Base-by-base conservation (phyloP, 345 rosid genomes). In the Ailanthus altissimus region DNA sequence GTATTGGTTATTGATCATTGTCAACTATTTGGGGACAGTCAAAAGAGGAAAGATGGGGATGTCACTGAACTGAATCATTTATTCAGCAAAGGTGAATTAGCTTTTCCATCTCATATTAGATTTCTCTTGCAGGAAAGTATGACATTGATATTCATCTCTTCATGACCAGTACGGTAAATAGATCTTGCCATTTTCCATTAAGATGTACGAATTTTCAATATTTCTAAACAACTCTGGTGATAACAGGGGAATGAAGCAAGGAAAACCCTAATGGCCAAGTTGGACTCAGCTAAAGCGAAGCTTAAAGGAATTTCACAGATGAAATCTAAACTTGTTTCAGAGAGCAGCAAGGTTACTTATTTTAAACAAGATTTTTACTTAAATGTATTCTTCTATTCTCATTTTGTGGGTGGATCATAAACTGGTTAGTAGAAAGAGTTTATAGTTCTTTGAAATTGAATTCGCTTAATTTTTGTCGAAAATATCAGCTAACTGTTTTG, bases 241-340 rank as follows among this genome's bases (percentile, higher is more conserved):
- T 56, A n/a, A 65, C 80, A 86, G 90, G 74, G 64, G 23, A 68
- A 53, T 71, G 87, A 84, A 67, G 70, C 79, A 64, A 80, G 46
- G 75, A 74, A 82, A 61, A 73, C 78, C 64, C 77, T 80, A 72
- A 78, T 66, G 81, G 78, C 74, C 70, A 70, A 83, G 72, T 78
- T 89, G 81, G 86, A 85, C 57, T 79, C 83, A 72, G 92, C 87
- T 45, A 85, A 81, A 83, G 79, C 77, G 71, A 89, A 89, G 85
- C 89, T 90, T 57, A 80, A 84, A 72, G 85, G 81, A 72, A 81
- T 88, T 80, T 64, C 80, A 71, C 79, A 45, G 69, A 75, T 77
- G 83, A 93, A 84, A 72, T 76, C 77, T 59, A 74, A 80, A 77
- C 83, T 90, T 78, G 72, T 69, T 15, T 46, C 60, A 58, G 88